Evolutionary conservation across 139 green algal species (phyloP).

Genomic region (Chlorella sp.): DNA sequence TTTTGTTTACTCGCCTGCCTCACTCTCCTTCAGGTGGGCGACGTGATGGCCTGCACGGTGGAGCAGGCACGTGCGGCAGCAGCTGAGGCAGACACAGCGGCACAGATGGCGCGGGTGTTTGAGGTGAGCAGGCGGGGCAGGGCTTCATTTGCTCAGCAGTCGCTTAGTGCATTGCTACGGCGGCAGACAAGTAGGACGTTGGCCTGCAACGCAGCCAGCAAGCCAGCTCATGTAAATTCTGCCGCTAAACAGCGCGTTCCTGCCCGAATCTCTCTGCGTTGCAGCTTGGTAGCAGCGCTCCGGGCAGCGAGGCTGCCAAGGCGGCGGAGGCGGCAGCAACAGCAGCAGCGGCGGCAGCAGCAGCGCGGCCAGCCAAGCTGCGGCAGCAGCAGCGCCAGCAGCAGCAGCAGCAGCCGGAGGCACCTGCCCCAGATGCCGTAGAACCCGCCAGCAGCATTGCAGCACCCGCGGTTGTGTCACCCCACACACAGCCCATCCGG

Average conservation of each 20-base stretch:
- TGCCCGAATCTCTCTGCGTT: too few relatives aligned
- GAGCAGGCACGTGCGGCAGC: slow-evolving; percentile 58
- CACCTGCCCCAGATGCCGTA: background rate
- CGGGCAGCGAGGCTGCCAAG: background rate
- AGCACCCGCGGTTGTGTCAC: background rate
- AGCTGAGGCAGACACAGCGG: slow-evolving; percentile 70
- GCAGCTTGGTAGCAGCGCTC: background rate
- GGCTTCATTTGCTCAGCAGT: too few relatives aligned
- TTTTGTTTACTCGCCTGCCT: too few relatives aligned
- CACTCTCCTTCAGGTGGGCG: slow-evolving; percentile 56
- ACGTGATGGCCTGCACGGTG: slow-evolving; percentile 56
- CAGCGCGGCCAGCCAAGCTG: slow-evolving; percentile 19
- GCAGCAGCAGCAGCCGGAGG: background rate
- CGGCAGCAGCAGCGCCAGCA: slow-evolving; percentile 13
- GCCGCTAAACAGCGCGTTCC: too few relatives aligned
- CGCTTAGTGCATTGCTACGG: too few relatives aligned
- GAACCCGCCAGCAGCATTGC: background rate
- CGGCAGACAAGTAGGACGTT: too few relatives aligned
- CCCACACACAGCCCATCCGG: background rate
- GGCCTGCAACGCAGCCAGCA: too few relatives aligned
- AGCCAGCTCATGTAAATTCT: too few relatives aligned
- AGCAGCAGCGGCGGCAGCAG: background rate
- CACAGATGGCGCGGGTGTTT: slow-evolving; percentile 60
- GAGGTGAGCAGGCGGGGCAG: slow-evolving; percentile 9
- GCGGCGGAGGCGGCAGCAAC: too few relatives aligned